phyloP scores from a whole-genome alignment of 176 grass and related monocot genomes.

The Triticum monococcum region DNA sequence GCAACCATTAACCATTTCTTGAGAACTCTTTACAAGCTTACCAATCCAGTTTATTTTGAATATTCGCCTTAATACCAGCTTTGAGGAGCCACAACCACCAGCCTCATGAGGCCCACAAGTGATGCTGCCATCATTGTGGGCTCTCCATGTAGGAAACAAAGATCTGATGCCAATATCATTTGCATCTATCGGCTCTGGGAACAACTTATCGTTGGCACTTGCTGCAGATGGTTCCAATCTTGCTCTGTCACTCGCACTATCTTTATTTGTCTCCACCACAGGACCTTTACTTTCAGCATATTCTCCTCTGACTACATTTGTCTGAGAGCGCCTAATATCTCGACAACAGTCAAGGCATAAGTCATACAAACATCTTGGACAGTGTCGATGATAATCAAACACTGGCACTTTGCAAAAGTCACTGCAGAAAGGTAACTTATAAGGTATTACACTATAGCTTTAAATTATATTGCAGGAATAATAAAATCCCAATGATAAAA shows the following conservation, averaged over 20 bases:
- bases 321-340: constrained; percentile 62
- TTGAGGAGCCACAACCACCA: constrained; percentile 81
- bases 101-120: constrained; percentile 64
- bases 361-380: constrained; percentile 77
- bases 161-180: constrained; percentile 59
- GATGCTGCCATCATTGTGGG: constrained; percentile 67
- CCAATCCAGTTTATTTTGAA: constrained; percentile 98
- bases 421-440: constrained; percentile 47
- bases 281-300: constrained; percentile 33
- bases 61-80: constrained; percentile 86
- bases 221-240: constrained; percentile 36
- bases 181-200: constrained; percentile 17
- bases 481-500: constrained; percentile 20
- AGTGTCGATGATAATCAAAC: constrained; percentile 95
- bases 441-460: not conserved
- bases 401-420: constrained; percentile 90
- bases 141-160: constrained; percentile 88
- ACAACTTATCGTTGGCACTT: constrained; percentile 40
- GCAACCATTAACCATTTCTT: constrained; percentile 94
- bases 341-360: constrained; percentile 86
- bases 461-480: not conserved
- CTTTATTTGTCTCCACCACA: constrained; percentile 44
- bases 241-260: constrained; percentile 32
- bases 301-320: constrained; percentile 36
- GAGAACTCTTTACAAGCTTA: constrained; percentile 83